A percentile compares a stretch with the other conserved stretches of the same genome.
These are phyloP conservation scores for Senna tora DNA, from an alignment of 306 rosid genomes.

Conservation along the genomic window DNA sequence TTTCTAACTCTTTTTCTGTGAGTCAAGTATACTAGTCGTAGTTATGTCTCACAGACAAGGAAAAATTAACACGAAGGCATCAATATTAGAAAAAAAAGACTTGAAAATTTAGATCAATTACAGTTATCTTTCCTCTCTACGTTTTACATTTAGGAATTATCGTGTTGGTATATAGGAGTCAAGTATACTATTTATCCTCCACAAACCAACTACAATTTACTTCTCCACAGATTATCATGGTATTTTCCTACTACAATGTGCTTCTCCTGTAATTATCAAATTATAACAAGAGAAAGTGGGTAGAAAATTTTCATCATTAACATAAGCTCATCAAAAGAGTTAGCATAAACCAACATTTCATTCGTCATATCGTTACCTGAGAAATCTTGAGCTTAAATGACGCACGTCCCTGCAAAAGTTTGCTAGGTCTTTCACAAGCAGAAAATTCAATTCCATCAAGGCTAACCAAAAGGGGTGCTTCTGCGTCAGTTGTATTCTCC, in stretches of 20 bases:
- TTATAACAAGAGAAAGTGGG: slow-evolving; percentile 1
- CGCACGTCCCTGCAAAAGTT: slow-evolving; percentile 81
- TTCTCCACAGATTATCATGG: slow-evolving; percentile 1
- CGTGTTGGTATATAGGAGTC: no score
- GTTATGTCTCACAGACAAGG: background rate
- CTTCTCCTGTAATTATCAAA: background rate
- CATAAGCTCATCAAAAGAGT: slow-evolving; percentile 12
- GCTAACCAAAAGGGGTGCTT: slow-evolving; percentile 84
- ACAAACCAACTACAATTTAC: background rate
- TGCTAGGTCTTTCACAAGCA: slow-evolving; percentile 69
- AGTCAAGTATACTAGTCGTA: background rate
- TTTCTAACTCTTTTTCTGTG: background rate
- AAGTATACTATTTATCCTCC: no score
- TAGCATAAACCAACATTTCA: slow-evolving; percentile 23
- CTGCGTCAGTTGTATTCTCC: slow-evolving; percentile 78
- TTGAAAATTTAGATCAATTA: no score
- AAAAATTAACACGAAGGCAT: background rate
- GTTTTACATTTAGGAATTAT: no score
- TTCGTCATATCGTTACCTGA: slow-evolving; percentile 61
- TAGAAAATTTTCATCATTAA: background rate
- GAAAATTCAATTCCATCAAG: slow-evolving; percentile 81
- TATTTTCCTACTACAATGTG: slow-evolving; percentile 17
- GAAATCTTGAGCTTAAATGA: slow-evolving; percentile 94
- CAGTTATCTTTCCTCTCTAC: no score
- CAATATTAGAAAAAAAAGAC: background rate